These are phyloP conservation scores for Mortierella sp. DNA, from an alignment of 371 early-diverging fungal species.

Conservation along the genomic window DNA sequence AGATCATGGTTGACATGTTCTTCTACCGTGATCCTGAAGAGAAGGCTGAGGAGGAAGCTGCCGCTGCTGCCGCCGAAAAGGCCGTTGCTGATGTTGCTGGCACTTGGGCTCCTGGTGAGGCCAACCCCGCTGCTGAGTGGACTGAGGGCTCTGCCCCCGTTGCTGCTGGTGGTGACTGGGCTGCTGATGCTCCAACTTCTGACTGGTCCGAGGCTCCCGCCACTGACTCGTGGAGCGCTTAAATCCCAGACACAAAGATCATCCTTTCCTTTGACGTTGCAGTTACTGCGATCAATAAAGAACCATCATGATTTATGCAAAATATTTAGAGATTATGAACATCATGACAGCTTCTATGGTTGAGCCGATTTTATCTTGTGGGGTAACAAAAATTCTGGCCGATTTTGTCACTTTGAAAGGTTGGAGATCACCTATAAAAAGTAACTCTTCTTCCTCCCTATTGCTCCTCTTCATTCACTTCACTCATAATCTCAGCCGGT, in stretches of 20 bases:
- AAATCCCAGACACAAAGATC: conserved; percentile 20
- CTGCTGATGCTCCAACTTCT: conserved; percentile 63
- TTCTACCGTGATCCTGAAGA: conserved; percentile 98
- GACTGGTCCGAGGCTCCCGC: conserved; percentile 68
- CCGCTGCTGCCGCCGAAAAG: conserved; percentile 51
- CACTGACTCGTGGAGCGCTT: conserved; percentile 63
- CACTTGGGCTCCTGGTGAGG: conserved; percentile 57
- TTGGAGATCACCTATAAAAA: not conserved
- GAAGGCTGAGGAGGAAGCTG: conserved; percentile 87
- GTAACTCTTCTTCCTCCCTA: not conserved
- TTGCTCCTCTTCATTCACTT: not conserved
- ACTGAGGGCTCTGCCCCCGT: conserved; percentile 43
- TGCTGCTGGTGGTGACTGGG: conserved; percentile 65
- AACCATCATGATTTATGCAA: not conserved
- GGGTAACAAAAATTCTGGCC: not conserved
- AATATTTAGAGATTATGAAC: too few relatives aligned
- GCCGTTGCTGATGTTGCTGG: conserved; percentile 36
- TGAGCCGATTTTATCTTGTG: not conserved
- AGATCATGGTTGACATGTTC: conserved; percentile 99
- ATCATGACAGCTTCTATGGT: too few relatives aligned
- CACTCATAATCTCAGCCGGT: too few relatives aligned
- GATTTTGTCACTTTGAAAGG: conserved; percentile 2
- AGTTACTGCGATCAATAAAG: not conserved
- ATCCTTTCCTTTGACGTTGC: not conserved
- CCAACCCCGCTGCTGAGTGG: conserved; percentile 46